These are phyloP conservation scores for Fusarium caatingaense DNA, from an alignment of 2,329 filamentous ascomycete genomes.

Conservation along the genomic window DNA sequence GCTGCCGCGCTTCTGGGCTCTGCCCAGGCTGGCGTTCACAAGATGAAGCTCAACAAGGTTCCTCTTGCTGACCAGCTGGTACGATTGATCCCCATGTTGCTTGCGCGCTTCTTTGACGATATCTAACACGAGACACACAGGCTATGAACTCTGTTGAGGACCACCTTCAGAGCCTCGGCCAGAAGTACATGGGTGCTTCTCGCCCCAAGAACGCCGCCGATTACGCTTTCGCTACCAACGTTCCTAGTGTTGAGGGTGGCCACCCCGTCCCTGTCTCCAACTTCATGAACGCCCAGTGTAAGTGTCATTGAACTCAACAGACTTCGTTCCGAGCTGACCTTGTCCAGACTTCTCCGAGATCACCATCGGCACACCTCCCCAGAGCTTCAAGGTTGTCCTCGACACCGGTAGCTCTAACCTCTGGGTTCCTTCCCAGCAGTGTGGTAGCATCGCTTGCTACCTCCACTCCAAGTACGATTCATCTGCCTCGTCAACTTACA, in stretches of 20 bases:
- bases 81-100: conserved; percentile 53
- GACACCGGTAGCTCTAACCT: conserved; percentile 99
- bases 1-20: conserved; percentile 84
- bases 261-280: conserved; percentile 93
- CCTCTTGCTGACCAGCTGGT: conserved; percentile 93
- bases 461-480: conserved; percentile 98
- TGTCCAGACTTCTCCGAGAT: conserved; percentile 95
- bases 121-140: conserved; percentile 57
- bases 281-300: conserved; percentile 99
- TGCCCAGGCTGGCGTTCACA: conserved; percentile 88
- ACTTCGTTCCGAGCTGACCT: conserved; percentile 23
- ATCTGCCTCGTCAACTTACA: conserved; percentile 86
- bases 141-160: conserved; percentile 81
- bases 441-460: conserved; percentile 97
- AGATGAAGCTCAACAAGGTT: conserved; percentile 98
- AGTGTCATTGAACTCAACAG: conserved; percentile 50
- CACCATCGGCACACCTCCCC: conserved; percentile 88
- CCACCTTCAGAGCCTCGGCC: conserved; percentile 84
- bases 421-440: conserved; percentile 93
- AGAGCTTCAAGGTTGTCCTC: conserved; percentile 97
- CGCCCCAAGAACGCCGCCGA: conserved; percentile 76
- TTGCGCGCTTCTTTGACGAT: background rate
- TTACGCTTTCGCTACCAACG: conserved; percentile 82
- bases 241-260: conserved; percentile 71
- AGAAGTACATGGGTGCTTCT: conserved; percentile 89